These are phyloP conservation scores for Jatropha multifida DNA, from an alignment of 441 rosid species.

Conservation along the genomic window DNA sequence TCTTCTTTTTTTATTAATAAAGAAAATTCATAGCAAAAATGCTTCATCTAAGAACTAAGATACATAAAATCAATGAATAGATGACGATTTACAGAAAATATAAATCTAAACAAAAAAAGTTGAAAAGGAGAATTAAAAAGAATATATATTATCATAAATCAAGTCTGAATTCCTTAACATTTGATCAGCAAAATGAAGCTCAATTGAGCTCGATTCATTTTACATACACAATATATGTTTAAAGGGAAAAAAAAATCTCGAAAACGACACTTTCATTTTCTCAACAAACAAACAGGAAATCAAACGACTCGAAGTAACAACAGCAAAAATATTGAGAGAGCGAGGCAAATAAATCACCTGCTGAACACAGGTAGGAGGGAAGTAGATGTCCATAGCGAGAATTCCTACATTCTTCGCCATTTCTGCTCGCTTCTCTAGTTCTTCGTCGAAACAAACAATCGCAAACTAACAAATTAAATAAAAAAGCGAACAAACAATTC, in stretches of 20 bases:
- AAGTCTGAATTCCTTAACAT: neutral
- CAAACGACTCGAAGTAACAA: neutral
- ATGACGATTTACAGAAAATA: neutral
- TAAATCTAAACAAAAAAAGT: neutral
- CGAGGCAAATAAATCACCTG: constrained; percentile 45
- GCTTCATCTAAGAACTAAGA: neutral
- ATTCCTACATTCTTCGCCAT: constrained; percentile 98
- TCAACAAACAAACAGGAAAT: constrained; percentile 15
- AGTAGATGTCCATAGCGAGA: constrained; percentile 88
- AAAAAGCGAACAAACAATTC: neutral
- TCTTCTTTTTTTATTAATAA: no score
- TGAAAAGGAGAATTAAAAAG: neutral
- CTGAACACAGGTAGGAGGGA: constrained; percentile 94
- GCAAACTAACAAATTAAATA: neutral
- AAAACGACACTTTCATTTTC: neutral
- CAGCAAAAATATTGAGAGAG: neutral
- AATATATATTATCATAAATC: neutral
- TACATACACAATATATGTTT: neutral
- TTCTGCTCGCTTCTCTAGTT: neutral
- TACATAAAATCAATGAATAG: neutral
- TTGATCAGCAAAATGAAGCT: neutral
- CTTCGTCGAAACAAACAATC: neutral
- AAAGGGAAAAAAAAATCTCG: neutral
- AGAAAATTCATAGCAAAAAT: neutral
- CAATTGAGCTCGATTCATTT: neutral